phyloP scores from a whole-genome alignment of 202 grass and related monocot species.

The Dendrocalamus latiflorus region DNA sequence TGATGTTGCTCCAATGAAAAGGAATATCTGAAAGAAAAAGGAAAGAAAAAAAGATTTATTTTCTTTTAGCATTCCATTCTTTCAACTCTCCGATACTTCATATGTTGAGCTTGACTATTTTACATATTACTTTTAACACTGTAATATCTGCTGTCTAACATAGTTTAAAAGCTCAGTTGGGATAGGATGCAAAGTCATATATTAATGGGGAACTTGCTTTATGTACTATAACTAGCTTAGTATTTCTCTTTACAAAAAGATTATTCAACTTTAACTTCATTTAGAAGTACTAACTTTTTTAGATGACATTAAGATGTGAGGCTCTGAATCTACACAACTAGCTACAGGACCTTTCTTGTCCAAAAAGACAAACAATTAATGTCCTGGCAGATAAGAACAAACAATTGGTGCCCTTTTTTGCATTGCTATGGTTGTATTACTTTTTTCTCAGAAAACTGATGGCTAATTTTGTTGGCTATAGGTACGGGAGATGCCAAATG shows the following conservation, averaged over 20 bases:
- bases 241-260: no score
- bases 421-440: neutral
- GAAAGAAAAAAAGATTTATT: neutral
- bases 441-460: neutral
- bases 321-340: no score
- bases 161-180: neutral
- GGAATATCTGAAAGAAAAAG: neutral
- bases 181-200: neutral
- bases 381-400: neutral
- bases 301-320: no score
- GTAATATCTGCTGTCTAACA: no score
- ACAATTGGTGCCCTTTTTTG: neutral
- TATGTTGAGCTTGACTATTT: neutral
- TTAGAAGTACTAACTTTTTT: neutral
- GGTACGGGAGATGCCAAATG: constrained; percentile 96
- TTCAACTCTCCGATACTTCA: neutral
- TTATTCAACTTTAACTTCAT: neutral
- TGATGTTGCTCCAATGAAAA: neutral
- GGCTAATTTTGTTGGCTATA: constrained; percentile 34
- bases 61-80: neutral
- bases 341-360: neutral
- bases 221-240: neutral
- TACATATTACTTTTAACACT: no score
- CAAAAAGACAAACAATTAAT: neutral
- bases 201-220: neutral